Conservation (phyloP, 495 filamentous ascomycete genomes). For the Penicilliopsis zonata region DNA sequence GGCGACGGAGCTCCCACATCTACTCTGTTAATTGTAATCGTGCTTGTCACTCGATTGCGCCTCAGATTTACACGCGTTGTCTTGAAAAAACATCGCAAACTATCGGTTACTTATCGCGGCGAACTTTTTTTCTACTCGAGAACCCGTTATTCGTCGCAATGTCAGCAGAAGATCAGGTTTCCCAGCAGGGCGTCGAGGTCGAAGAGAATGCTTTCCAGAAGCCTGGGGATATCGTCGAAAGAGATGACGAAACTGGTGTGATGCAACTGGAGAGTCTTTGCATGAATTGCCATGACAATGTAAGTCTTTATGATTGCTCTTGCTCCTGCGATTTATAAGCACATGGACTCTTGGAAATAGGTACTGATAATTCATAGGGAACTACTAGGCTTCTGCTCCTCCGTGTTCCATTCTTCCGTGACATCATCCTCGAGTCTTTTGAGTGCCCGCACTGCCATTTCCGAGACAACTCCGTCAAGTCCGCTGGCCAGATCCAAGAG, state of each 20-base stretch:
- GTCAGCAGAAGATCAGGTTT: constrained; percentile 16
- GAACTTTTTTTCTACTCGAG: constrained; percentile 1
- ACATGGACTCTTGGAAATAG: too few relatives aligned
- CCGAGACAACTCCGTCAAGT: constrained; percentile 82
- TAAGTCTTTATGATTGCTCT: constrained; percentile 31
- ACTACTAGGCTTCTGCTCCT: constrained; percentile 76
- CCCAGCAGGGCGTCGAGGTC: constrained; percentile 7
- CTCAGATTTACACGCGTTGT: too few relatives aligned
- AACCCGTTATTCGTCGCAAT: constrained; percentile 8
- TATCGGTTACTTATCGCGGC: too few relatives aligned
- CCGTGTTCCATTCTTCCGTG: constrained; percentile 89
- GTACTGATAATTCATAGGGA: constrained; percentile 60
- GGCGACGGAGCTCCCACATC: too few relatives aligned
- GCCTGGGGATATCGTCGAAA: constrained; percentile 30
- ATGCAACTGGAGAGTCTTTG: constrained; percentile 54
- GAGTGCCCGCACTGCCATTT: constrained; percentile 79
- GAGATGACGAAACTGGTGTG: constrained; percentile 31
- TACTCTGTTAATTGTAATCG: too few relatives aligned
- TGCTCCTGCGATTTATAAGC: too few relatives aligned
- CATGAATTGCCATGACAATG: constrained; percentile 83
- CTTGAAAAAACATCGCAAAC: too few relatives aligned
- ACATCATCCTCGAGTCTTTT: constrained; percentile 95
- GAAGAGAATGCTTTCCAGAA: constrained; percentile 26
- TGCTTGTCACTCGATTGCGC: too few relatives aligned
- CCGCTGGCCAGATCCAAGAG: constrained; percentile 81